Conservation (phyloP, 2,329 filamentous ascomycete genomes). For the Arthrobotrys sinensis region DNA sequence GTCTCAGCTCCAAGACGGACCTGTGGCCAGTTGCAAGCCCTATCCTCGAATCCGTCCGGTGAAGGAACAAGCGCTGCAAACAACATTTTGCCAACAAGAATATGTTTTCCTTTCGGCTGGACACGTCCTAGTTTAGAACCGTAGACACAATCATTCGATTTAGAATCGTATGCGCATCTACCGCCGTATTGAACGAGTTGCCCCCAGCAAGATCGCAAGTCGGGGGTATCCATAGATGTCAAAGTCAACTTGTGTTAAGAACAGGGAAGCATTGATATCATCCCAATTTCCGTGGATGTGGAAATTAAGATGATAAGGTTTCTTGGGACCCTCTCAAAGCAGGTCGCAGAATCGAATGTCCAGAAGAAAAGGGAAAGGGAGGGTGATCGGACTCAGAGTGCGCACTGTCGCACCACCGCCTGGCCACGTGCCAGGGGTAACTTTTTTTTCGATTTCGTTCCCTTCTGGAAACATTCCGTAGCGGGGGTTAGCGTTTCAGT, state of each 20-base stretch:
- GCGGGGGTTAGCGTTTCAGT: constrained; percentile 7
- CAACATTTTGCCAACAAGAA: constrained; percentile 4
- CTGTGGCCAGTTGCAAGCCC: constrained; percentile 19
- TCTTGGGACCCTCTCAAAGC: constrained; percentile 22
- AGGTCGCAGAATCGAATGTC: background rate
- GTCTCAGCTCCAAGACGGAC: constrained; percentile 44
- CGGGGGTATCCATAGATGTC: constrained; percentile 6
- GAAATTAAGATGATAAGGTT: constrained; percentile 55
- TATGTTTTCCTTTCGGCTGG: background rate
- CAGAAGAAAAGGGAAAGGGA: constrained; percentile 4
- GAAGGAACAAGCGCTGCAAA: constrained; percentile 55
- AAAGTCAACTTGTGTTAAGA: constrained; percentile 29
- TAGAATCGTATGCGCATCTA: background rate
- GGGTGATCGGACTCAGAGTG: constrained; percentile 42
- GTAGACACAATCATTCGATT: too few species aligned
- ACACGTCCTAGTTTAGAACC: background rate
- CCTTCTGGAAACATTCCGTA: constrained; percentile 48
- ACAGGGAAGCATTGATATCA: constrained; percentile 35
- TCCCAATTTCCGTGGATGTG: constrained; percentile 54
- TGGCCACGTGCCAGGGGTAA: constrained; percentile 33
- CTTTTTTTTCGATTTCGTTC: constrained; percentile 3
- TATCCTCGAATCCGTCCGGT: constrained; percentile 38
- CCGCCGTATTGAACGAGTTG: background rate
- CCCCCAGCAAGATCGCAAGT: background rate
- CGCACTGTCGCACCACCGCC: constrained; percentile 32